Percentiles rank a stretch among this genome's conserved stretches.
These are phyloP conservation scores for Hericium erinaceus DNA, from an alignment of 768 basidiomycete genomes.

Conservation along the genomic window DNA sequence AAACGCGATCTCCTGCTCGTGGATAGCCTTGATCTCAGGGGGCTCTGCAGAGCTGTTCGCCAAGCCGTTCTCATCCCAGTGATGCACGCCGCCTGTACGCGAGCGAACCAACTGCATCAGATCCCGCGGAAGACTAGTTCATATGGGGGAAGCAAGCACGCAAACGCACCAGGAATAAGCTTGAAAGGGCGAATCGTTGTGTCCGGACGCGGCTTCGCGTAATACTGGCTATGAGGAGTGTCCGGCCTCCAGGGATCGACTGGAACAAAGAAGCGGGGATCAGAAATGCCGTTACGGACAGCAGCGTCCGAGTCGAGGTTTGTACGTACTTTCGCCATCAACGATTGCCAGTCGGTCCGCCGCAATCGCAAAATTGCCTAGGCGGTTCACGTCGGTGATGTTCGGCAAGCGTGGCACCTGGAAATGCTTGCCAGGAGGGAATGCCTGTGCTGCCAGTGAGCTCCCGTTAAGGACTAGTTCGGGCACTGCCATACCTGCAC, in stretches of 20 bases:
- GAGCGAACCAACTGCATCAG: too few relatives aligned
- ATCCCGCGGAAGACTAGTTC: neutral
- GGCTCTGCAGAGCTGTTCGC: slow-evolving; percentile 56
- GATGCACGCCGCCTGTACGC: slow-evolving; percentile 59
- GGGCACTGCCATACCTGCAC: slow-evolving; percentile 33
- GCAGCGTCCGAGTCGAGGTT: neutral
- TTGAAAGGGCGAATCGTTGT: slow-evolving; percentile 75
- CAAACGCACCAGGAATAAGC: slow-evolving; percentile 62
- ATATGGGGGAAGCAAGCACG: slow-evolving; percentile 6
- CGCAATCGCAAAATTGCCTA: slow-evolving; percentile 80
- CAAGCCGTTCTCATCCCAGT: slow-evolving; percentile 71
- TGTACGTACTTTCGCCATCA: slow-evolving; percentile 61
- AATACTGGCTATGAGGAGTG: slow-evolving; percentile 65
- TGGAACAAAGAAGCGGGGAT: slow-evolving; percentile 17
- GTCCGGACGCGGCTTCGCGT: slow-evolving; percentile 59
- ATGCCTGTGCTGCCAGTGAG: slow-evolving; percentile 41
- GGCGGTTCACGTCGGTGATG: slow-evolving; percentile 67
- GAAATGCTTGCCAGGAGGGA: slow-evolving; percentile 68
- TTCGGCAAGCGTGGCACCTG: slow-evolving; percentile 67
- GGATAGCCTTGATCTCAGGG: slow-evolving; percentile 67
- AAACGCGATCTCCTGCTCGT: slow-evolving; percentile 71
- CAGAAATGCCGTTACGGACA: neutral
- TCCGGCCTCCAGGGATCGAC: slow-evolving; percentile 89
- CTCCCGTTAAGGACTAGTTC: neutral
- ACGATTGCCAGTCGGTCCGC: slow-evolving; percentile 81